Conservation (phyloP, 768 basidiomycete genomes). For the Macrolepiota fuliginosa region DNA sequence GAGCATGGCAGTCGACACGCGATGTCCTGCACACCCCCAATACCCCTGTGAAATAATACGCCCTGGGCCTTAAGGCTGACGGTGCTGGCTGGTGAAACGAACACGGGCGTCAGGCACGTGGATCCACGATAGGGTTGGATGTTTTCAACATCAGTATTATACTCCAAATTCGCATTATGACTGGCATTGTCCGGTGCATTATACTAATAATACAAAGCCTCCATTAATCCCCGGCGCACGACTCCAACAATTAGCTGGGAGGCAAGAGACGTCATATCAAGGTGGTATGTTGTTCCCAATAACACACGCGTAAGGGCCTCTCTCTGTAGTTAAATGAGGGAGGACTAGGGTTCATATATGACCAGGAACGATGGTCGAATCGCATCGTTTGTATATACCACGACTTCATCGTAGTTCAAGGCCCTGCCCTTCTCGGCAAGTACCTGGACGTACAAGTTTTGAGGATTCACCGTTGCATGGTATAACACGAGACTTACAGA, state of each 20-base stretch:
- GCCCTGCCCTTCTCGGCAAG: conserved; percentile 66
- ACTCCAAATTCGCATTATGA: neutral
- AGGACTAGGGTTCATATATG: conserved; percentile 53
- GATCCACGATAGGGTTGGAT: too few relatives aligned
- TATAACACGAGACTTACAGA: conserved; percentile 44
- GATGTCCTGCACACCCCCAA: conserved; percentile 21
- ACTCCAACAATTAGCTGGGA: neutral
- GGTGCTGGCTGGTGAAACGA: neutral
- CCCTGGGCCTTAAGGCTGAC: neutral
- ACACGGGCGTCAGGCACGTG: too few relatives aligned
- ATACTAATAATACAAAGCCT: neutral
- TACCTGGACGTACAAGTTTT: conserved; percentile 38
- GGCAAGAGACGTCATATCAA: too few relatives aligned
- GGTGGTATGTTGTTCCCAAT: neutral
- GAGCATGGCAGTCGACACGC: conserved; percentile 51
- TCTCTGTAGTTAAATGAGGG: neutral
- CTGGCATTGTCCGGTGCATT: neutral
- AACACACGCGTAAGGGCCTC: neutral
- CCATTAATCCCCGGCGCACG: too few relatives aligned
- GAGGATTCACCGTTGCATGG: neutral
- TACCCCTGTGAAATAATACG: neutral
- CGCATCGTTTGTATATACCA: conserved; percentile 70
- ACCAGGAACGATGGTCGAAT: conserved; percentile 71
- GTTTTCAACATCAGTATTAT: too few relatives aligned
- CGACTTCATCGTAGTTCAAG: conserved; percentile 69